Evolutionary conservation across 148 eudicot genomes (phyloP), one percentile per base, ranked within the genome.

Genomic region (Fallopia convolvulus): DNA sequence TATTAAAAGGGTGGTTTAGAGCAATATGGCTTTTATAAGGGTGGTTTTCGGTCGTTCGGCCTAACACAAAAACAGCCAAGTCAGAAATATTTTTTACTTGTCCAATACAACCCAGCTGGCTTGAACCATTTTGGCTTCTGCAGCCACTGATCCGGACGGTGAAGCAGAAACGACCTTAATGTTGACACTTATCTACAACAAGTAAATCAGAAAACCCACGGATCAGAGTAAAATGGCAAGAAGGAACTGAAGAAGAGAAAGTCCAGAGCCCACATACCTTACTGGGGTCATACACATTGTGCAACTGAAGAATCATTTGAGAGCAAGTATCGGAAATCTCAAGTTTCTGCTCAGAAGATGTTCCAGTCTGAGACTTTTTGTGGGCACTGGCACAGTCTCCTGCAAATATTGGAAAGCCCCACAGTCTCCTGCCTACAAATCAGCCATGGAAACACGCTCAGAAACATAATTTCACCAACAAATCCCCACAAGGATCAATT

Each of bases 281-380:
- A 75, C 91, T 91, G 42, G 98, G 94, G 88, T 96, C 94, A 84
- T 91, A 95, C 76, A 93, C 94, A 81, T 93, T 97, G 61, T 96
- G 94, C 77, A 96, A 85, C 84, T 91, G 99, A 83, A 96, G 98
- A 77, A 96, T 93, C 98, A 96, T 93, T 79, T 96, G 99, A 53
- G 98, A 96, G 80, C 92, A 96, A 61, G 90, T 86, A 86, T 96
- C 99, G 21, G 97, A 86, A 41, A 96, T 80, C 81, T 93, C 98
- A 8, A 80, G 85, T 78, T 89, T 96, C 77, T 90, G 99, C 60
- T 96, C 99, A 65, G 85, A 79, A 80, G 81, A 88, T 15, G 90
- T 84, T 75, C 89, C 92, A 14, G 83, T 53, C 32, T 84, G 83
- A 52, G 91, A 82, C 84, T 71, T 93, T 79, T 85, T 83, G 68